Evolutionary conservation across 78 protist species (phyloP), one percentile per base, ranked within the genome.

Genomic region (Tieghemostelium lacteum): DNA sequence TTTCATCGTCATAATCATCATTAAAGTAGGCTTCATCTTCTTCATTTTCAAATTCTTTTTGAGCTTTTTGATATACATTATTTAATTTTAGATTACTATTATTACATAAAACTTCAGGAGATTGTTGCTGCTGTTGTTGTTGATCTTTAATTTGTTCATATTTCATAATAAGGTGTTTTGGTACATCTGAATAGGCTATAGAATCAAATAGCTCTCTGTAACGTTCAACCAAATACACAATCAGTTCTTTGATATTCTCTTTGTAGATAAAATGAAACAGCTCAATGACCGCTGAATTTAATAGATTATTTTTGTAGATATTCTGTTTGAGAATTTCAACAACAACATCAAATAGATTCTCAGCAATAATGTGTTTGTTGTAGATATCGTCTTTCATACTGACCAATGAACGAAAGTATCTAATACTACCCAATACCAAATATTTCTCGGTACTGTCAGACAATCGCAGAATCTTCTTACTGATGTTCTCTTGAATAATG

Each of bases 261-360:
- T 42, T 40, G 54, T 71, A 62, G 73, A 85, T 33, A 31, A 75
- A 87, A 29, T 95, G 94, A 22, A 95, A 29, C 55, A 95, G 76
- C 16, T 93, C 97, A 31, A 95, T 73, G 39, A 93, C 49, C 29
- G 95, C 93, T 2, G 95, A 88, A 58, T 94, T 92, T n/a, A 94
- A 14, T 50, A 92, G 86, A 42, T 94, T 94, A 72, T 92, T 75
- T 8, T 63, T 45, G 19, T 66, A n/a, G 3, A 77, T 72, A 67
- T 95, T 95, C 50, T 61, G 57, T 73, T 40, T 64, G 19, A 88
- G 75, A 40, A 91, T 37, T 10, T 87, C 75, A 33, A 87, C 69
- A 16, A 94, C 65, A 39, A 78, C 86, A 7, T 91, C 75, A 45
- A 83, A 75, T 75, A 93, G 92, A 31, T 69, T 28, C 52, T 87